These are phyloP conservation scores for Paralagenidium karlingii DNA, from an alignment of 352 stramenopile genomes.

Conservation along the genomic window DNA sequence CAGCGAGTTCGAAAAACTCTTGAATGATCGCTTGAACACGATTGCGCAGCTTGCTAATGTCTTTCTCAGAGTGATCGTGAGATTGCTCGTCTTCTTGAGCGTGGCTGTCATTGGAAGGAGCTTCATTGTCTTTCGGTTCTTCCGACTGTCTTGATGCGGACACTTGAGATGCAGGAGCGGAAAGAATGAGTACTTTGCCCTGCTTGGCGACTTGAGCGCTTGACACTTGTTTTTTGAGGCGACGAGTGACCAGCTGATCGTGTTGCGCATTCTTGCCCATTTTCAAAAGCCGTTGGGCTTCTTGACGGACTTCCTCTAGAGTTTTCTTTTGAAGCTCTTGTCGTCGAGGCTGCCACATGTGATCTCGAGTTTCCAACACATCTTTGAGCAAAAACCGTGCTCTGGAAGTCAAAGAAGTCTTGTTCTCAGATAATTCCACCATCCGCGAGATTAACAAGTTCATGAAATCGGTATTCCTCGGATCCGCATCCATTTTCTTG, in stretches of 20 bases:
- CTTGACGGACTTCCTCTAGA: constrained; percentile 65
- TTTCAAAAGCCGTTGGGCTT: constrained; percentile 71
- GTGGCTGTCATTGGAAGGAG: constrained; percentile 1
- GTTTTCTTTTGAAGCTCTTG: constrained; percentile 82
- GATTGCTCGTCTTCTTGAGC: constrained; percentile 8
- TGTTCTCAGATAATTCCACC: constrained; percentile 70
- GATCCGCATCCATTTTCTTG: constrained; percentile 82
- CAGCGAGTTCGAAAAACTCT: constrained; percentile 67
- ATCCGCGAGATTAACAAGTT: constrained; percentile 76
- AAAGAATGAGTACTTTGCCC: no score
- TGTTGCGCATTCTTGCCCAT: constrained; percentile 83
- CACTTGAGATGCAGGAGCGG: no score
- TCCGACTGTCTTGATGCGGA: no score
- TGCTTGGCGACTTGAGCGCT: constrained; percentile 70
- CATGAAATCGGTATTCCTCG: constrained; percentile 65
- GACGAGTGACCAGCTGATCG: constrained; percentile 55
- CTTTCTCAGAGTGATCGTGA: not conserved
- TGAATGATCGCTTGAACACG: no score
- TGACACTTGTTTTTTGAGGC: constrained; percentile 65
- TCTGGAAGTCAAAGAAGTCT: constrained; percentile 43
- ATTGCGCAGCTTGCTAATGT: no score
- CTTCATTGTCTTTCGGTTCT: no score
- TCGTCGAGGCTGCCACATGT: constrained; percentile 76
- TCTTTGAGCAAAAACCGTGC: constrained; percentile 76
- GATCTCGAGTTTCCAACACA: constrained; percentile 70